These are phyloP conservation scores for Saccharomycopsis sp. DNA, from an alignment of 805 yeast genomes.

Conservation along the genomic window DNA sequence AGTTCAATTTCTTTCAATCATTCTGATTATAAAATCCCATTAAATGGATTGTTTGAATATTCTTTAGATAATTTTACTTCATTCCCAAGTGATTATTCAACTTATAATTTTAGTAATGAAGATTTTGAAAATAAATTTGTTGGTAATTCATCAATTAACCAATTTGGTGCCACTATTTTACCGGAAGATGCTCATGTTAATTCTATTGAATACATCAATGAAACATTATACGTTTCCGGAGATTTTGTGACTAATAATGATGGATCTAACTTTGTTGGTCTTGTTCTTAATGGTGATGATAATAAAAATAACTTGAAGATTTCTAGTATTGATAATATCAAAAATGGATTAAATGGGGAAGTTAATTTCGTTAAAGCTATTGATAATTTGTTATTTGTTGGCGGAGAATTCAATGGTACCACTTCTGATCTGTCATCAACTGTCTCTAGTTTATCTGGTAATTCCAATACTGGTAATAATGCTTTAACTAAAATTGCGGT, in stretches of 20 bases:
- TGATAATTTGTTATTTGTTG: constrained; percentile 30
- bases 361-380: constrained; percentile 27
- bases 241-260: constrained; percentile 30
- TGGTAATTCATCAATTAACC: constrained; percentile 40
- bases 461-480: constrained; percentile 24
- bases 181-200: constrained; percentile 22
- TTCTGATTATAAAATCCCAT: constrained; percentile 24
- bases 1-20: constrained; percentile 17
- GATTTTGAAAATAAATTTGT: constrained; percentile 23
- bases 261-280: constrained; percentile 27
- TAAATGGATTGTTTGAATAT: constrained; percentile 82
- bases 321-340: constrained; percentile 14
- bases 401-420: constrained; percentile 37
- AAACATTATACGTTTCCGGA: constrained; percentile 39
- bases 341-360: constrained; percentile 32
- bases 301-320: constrained; percentile 13
- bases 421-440: constrained; percentile 23
- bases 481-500: constrained; percentile 29
- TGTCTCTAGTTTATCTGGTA: constrained; percentile 21
- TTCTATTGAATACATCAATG: constrained; percentile 31
- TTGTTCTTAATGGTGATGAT: constrained; percentile 4
- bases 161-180: constrained; percentile 26
- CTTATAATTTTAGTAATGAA: constrained; percentile 21
- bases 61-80: constrained; percentile 54
- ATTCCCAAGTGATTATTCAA: constrained; percentile 33